phyloP scores from a whole-genome alignment of 2,329 filamentous ascomycete genomes.

The Didymellaceae sp. region DNA sequence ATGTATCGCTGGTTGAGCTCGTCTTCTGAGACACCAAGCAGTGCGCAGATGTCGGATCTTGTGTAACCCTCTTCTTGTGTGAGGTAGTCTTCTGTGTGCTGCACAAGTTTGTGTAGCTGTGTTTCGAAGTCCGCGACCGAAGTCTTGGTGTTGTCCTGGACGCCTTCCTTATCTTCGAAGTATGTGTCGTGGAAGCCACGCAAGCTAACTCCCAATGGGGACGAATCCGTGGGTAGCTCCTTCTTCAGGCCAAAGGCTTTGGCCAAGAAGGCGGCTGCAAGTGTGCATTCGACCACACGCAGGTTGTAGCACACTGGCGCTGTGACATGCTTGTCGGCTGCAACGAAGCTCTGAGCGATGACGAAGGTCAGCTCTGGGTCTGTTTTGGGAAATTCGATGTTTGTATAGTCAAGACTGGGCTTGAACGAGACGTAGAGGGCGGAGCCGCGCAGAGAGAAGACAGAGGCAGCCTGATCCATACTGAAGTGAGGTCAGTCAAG shows the following conservation, averaged over 20 bases:
- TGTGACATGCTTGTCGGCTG: constrained; percentile 92
- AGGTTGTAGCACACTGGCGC: constrained; percentile 96
- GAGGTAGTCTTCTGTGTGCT: constrained; percentile 73
- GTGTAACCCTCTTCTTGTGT: constrained; percentile 85
- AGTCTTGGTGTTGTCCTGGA: constrained; percentile 56
- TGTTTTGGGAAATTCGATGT: constrained; percentile 82
- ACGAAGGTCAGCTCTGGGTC: constrained; percentile 87
- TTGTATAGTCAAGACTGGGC: constrained; percentile 75
- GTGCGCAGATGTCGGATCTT: constrained; percentile 78
- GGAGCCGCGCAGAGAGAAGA: constrained; percentile 85
- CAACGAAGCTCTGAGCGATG: constrained; percentile 92
- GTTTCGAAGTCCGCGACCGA: constrained; percentile 54
- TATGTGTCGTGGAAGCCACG: constrained; percentile 86
- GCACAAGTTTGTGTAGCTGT: constrained; percentile 77
- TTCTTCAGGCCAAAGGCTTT: constrained; percentile 64
- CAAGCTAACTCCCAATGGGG: constrained; percentile 81
- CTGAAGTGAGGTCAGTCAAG: constrained; percentile 54
- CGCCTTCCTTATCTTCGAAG: constrained; percentile 64
- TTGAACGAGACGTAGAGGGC: constrained; percentile 91
- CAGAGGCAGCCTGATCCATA: constrained; percentile 97
- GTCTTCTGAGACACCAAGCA: constrained; percentile 71
- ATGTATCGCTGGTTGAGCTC: constrained; percentile 81
- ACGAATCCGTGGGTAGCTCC: constrained; percentile 75
- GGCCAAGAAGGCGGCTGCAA: constrained; percentile 75
- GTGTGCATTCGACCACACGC: constrained; percentile 90